Percentiles rank a stretch among this genome's conserved stretches.
These are phyloP conservation scores for Pseudodiploospora longispora DNA, from an alignment of 2,329 filamentous ascomycete genomes.

Conservation along the genomic window DNA sequence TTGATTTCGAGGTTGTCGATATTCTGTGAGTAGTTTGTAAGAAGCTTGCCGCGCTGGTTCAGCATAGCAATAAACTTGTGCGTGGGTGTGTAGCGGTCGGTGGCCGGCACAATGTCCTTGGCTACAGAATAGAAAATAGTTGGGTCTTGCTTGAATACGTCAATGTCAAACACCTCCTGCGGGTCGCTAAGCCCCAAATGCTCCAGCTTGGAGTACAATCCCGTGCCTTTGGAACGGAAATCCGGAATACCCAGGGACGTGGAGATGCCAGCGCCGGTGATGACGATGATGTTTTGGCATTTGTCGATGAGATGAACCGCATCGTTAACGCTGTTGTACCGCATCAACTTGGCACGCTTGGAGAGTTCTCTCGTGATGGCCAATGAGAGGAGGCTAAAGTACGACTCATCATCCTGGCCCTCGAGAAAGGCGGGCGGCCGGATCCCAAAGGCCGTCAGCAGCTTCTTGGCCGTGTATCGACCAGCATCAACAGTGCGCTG, in stretches of 20 bases:
- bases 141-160: constrained; percentile 78
- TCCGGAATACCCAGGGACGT: constrained; percentile 95
- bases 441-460: constrained; percentile 81
- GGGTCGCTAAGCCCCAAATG: constrained; percentile 74
- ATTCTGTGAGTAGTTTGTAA: constrained; percentile 98
- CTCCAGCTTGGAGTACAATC: constrained; percentile 79
- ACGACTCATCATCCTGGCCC: constrained; percentile 57
- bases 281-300: constrained; percentile 78
- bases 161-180: constrained; percentile 92
- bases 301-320: constrained; percentile 68
- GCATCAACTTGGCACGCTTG: constrained; percentile 68
- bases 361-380: constrained; percentile 73
- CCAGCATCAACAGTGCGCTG: constrained; percentile 61
- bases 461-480: constrained; percentile 67
- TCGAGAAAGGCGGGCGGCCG: constrained; percentile 66
- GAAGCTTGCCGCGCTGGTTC: constrained; percentile 77
- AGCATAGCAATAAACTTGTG: constrained; percentile 89
- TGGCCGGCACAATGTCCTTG: constrained; percentile 78
- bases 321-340: constrained; percentile 83
- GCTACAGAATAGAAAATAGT: constrained; percentile 86
- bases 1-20: constrained; percentile 92
- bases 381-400: constrained; percentile 65
- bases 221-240: constrained; percentile 87
- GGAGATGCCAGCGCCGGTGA: constrained; percentile 93
- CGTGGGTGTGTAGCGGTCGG: constrained; percentile 77